phyloP scores from a whole-genome alignment of 192 early-diverging fungal genomes.

The Gigaspora rosea region DNA sequence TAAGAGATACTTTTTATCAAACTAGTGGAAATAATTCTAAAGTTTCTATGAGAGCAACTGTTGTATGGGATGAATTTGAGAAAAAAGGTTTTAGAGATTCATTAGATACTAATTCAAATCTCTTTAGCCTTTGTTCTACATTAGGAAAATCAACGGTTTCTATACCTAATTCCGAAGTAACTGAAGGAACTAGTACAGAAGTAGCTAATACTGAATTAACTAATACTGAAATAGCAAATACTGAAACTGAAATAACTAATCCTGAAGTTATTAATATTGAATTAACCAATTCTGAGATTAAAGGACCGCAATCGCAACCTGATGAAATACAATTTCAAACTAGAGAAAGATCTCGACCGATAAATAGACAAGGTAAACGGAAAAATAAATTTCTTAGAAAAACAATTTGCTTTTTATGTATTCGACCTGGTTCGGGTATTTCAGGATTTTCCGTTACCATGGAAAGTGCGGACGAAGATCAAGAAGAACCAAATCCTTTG shows the following conservation, averaged over 20 bases:
- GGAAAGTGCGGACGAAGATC: background rate
- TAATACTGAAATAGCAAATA: background rate
- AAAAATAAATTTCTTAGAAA: background rate
- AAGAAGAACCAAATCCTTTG: background rate
- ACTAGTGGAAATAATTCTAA: background rate
- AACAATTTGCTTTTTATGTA: slow-evolving; percentile 6
- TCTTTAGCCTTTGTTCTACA: slow-evolving; percentile 10
- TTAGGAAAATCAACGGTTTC: background rate
- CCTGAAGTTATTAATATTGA: background rate
- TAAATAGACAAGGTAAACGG: background rate
- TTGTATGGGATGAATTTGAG: background rate
- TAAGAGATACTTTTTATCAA: background rate
- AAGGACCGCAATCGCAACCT: background rate
- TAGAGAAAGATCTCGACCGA: background rate
- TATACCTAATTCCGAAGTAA: background rate
- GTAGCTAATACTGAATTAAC: background rate
- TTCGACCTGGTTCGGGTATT: background rate
- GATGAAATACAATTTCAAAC: background rate
- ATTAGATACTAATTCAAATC: background rate
- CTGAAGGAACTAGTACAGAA: background rate
- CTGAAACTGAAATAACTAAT: too few relatives aligned
- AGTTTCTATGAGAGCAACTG: background rate
- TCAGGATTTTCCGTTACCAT: background rate
- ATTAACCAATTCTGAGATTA: background rate
- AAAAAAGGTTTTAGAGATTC: background rate